A percentile compares a stretch with the other conserved stretches of the same genome.
Evolutionary conservation across 768 basidiomycete genomes (phyloP).

Genomic region (Imleria badia): DNA sequence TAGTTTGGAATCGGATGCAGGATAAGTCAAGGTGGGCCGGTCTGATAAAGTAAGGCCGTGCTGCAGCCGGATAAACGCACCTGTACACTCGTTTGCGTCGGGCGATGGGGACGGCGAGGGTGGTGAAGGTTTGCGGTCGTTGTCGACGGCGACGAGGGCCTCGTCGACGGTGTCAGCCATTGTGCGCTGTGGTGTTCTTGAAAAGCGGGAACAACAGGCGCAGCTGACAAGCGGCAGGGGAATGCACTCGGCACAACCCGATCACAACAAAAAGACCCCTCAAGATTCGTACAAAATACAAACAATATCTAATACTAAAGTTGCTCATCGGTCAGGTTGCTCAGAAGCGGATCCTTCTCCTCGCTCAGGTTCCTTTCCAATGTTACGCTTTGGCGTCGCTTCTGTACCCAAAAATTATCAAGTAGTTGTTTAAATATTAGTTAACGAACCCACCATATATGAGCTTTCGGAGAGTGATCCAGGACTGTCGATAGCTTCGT

Average conservation of each 20-base stretch:
- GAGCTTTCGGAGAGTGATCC: too few species aligned
- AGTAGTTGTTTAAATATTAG: too few species aligned
- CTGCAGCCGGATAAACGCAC: conserved; percentile 36
- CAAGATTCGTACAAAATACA: conserved; percentile 1
- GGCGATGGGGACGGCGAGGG: conserved; percentile 45
- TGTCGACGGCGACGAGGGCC: conserved; percentile 5
- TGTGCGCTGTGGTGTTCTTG: conserved; percentile 23
- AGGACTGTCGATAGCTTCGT: too few species aligned
- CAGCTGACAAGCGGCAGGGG: conserved; percentile 33
- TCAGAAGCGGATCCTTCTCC: too few species aligned
- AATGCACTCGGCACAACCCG: conserved; percentile 34
- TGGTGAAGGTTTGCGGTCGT: conserved; percentile 22
- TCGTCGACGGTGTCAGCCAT: conserved; percentile 30
- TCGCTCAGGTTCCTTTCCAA: too few species aligned
- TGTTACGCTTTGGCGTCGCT: too few species aligned
- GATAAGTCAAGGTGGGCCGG: conserved; percentile 24
- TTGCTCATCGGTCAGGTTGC: too few species aligned
- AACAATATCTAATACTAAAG: too few species aligned
- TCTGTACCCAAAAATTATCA: too few species aligned
- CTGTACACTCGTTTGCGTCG: conserved; percentile 41
- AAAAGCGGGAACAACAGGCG: conserved; percentile 32
- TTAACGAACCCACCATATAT: too few species aligned
- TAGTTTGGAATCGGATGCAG: conserved; percentile 21
- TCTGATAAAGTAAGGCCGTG: conserved; percentile 25
- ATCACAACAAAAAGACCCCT: conserved; percentile 26